These are phyloP conservation scores for Teratosphaeria gauchensis DNA, from an alignment of 2,329 filamentous ascomycete genomes.

Conservation along the genomic window DNA sequence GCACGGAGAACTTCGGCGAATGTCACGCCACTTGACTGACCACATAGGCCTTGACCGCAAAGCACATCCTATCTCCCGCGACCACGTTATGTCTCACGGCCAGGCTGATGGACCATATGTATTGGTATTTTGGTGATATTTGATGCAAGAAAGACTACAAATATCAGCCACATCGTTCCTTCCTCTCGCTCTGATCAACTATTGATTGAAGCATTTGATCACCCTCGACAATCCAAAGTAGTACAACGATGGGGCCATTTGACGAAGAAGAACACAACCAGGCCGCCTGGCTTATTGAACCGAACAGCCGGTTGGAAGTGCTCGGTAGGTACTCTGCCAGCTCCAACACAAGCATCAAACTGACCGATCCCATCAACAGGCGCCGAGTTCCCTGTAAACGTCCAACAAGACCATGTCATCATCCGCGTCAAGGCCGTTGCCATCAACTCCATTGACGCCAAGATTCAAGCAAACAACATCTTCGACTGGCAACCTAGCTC, in stretches of 20 bases:
- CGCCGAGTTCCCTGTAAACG: neutral
- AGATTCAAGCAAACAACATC: slow-evolving; percentile 24
- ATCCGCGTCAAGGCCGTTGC: slow-evolving; percentile 28
- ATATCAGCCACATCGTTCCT: too few species aligned
- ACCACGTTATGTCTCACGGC: neutral
- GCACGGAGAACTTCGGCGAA: neutral
- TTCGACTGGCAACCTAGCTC: slow-evolving; percentile 7
- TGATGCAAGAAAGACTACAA: too few species aligned
- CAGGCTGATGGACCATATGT: neutral
- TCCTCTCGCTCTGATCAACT: too few species aligned
- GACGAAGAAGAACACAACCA: neutral
- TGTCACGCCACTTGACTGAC: neutral
- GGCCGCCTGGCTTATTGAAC: neutral
- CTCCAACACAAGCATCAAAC: neutral
- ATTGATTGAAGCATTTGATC: neutral
- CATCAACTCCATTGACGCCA: slow-evolving; percentile 32
- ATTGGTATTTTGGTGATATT: too few species aligned
- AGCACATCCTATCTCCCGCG: neutral
- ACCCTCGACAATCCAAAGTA: neutral
- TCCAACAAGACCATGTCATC: slow-evolving; percentile 21
- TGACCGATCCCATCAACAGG: neutral
- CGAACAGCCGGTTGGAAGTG: neutral
- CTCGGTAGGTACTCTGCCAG: neutral
- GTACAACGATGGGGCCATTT: neutral
- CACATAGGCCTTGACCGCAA: neutral